Base-by-base conservation (phyloP, 2,329 filamentous ascomycete species). In the Sclerotinia trifoliorum region DNA sequence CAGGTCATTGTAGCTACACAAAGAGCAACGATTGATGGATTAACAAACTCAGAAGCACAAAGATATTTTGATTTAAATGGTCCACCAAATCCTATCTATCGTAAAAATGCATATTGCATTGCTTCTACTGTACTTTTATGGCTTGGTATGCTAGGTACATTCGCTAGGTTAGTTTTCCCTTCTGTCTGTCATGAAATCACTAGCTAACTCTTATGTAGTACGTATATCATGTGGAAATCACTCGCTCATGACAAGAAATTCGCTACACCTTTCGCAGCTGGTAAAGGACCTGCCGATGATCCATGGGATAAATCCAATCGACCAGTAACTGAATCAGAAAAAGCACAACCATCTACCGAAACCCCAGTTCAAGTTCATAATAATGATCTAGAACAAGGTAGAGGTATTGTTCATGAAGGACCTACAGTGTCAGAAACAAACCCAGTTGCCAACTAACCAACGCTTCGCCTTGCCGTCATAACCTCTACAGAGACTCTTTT, bases 41-140 rank as follows among this genome's bases (percentile, higher is more conserved):
- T 77, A 11, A 69, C 72, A 2, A 15, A 66, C 8, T 62, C 58
- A 11, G 67, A 73, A 76, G 81, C 46, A 74, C 73, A 70, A 70
- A 3, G 73, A 72, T 79, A 42, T 51, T 75, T 74, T 71, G 74
- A 68, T 64, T 75, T 70, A 71, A 79, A 72, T 70, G 81, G 74
- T 71, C 76, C 72, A 67, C 78, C 75, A 75, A 80, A 72, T 77
- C 78, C 57, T 52, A 74, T 74, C 48, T 87, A 87, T 71, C 76
- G 80, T 26, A 75, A 83, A 24, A 86, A 86, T 68, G 80, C 80
- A 0, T 77, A 83, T 13, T 83, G 81, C 11, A 74, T 87, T 66
- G 83, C 83, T 1, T 81, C 82, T 51, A 80, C 83, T 4, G 83
- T 86, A 0, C 81, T 86, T 29, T 72, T 83, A 21, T 87, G 85